Conservation (phyloP, 352 stramenopile genomes). For the Nothophytophthora sp. region DNA sequence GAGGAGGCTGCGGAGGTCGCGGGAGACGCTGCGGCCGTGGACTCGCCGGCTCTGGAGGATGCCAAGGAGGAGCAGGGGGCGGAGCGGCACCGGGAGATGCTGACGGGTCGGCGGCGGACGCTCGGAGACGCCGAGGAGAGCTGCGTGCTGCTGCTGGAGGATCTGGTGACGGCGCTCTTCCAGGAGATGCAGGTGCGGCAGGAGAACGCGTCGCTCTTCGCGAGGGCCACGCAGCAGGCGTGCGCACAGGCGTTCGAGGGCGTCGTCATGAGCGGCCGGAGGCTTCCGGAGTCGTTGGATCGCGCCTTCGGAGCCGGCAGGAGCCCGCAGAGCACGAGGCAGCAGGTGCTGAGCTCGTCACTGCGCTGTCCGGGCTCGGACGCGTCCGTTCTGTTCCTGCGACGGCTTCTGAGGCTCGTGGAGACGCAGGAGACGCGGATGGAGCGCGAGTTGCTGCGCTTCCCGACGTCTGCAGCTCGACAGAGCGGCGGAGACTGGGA, state of each 20-base stretch:
- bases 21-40: not conserved
- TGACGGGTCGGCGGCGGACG: constrained; percentile 8
- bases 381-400: constrained; percentile 25
- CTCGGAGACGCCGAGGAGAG: constrained; percentile 41
- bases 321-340: not conserved
- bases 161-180: constrained; percentile 47
- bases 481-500: too few species aligned
- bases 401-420: constrained; percentile 15
- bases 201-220: constrained; percentile 32
- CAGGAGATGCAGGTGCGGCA: constrained; percentile 40
- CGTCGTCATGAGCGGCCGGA: constrained; percentile 17
- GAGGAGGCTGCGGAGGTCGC: constrained; percentile 4
- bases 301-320: constrained; percentile 6
- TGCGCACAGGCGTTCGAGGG: constrained; percentile 26
- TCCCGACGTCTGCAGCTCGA: constrained; percentile 17
- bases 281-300: constrained; percentile 26
- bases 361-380: too few species aligned
- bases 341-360: constrained; percentile 17
- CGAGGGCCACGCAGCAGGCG: constrained; percentile 15
- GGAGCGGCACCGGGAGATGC: not conserved
- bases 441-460: constrained; percentile 18
- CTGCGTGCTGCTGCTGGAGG: constrained; percentile 28
- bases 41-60: not conserved
- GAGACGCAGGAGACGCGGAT: constrained; percentile 7
- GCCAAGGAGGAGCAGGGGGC: constrained; percentile 3